A percentile compares a stretch with the other conserved stretches of the same genome.
Evolutionary conservation across 1,139 yeast genomes (phyloP).

Genomic region (Debaryomycetaceae sp.): DNA sequence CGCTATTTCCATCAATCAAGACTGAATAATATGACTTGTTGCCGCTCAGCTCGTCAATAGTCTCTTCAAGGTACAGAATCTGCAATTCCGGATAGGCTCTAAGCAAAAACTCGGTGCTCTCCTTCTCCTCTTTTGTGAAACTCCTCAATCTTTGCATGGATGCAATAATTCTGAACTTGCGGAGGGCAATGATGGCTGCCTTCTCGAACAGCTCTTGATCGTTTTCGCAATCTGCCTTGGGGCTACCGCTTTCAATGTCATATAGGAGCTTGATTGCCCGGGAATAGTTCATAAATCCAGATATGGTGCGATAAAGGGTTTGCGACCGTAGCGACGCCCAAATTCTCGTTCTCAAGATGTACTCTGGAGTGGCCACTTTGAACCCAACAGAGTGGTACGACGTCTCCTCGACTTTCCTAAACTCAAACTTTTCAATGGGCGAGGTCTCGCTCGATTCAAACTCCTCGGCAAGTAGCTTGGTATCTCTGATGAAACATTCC

Average conservation of each 20-base stretch:
- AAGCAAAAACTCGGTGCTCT: constrained; percentile 32
- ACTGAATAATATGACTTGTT: constrained; percentile 27
- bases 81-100: constrained; percentile 45
- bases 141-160: constrained; percentile 40
- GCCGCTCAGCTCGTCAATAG: constrained; percentile 21
- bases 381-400: constrained; percentile 49
- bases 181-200: constrained; percentile 36
- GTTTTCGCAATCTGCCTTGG: constrained; percentile 7
- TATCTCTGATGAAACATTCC: constrained; percentile 48
- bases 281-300: constrained; percentile 57
- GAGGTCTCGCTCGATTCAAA: constrained; percentile 29
- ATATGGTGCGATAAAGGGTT: constrained; percentile 49
- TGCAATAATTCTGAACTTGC: constrained; percentile 44
- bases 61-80: constrained; percentile 40
- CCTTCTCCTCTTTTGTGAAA: constrained; percentile 32
- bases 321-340: constrained; percentile 59
- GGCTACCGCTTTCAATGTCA: constrained; percentile 34
- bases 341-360: constrained; percentile 47
- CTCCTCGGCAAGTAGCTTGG: constrained; percentile 45
- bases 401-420: constrained; percentile 11
- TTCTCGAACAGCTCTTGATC: constrained; percentile 31
- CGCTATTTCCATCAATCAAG: constrained; percentile 44
- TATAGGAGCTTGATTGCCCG: constrained; percentile 46
- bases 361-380: constrained; percentile 52
- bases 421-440: constrained; percentile 14